Percentiles rank a stretch among this genome's conserved stretches.
Evolutionary conservation across 2,329 filamentous ascomycete genomes (phyloP).

Genomic region (Parascedosporium putredinis): DNA sequence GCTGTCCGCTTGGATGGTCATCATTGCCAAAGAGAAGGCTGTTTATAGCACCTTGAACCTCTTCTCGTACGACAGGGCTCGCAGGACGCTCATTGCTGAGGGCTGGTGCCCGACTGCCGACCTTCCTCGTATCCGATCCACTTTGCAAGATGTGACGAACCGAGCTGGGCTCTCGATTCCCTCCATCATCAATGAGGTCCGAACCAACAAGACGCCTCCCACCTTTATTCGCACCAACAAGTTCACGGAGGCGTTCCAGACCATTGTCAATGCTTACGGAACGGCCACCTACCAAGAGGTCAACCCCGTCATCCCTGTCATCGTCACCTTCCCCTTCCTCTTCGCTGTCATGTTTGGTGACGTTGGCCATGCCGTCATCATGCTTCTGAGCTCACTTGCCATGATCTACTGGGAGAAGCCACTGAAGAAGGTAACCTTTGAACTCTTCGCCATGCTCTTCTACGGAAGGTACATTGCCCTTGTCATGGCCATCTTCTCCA

Average conservation of each 20-base stretch:
- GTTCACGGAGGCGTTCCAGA: conserved; percentile 96
- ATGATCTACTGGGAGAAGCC: conserved; percentile 98
- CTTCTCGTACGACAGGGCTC: conserved; percentile 91
- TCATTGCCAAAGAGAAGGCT: conserved; percentile 96
- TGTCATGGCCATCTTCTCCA: conserved; percentile 94
- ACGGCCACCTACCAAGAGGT: conserved; percentile 96
- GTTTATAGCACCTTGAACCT: conserved; percentile 92
- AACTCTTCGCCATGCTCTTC: conserved; percentile 96
- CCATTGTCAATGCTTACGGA: conserved; percentile 96
- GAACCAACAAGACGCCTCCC: conserved; percentile 92
- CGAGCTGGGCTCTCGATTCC: conserved; percentile 92
- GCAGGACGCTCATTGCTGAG: conserved; percentile 94
- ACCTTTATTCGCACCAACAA: conserved; percentile 98
- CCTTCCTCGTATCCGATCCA: conserved; percentile 78
- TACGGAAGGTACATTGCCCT: conserved; percentile 98
- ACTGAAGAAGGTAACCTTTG: conserved; percentile 83
- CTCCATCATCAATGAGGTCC: conserved; percentile 96
- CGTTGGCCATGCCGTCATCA: conserved; percentile 84
- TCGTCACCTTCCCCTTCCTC: conserved; percentile 97
- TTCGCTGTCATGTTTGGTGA: conserved; percentile 99
- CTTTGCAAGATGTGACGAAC: conserved; percentile 92
- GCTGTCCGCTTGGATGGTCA: conserved; percentile 91
- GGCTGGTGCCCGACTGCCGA: conserved; percentile 95
- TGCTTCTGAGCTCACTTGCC: conserved; percentile 69
- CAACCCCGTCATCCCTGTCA: conserved; percentile 89